phyloP scores from a whole-genome alignment of 352 stramenopile genomes.

The Phytophthora colocasiae region DNA sequence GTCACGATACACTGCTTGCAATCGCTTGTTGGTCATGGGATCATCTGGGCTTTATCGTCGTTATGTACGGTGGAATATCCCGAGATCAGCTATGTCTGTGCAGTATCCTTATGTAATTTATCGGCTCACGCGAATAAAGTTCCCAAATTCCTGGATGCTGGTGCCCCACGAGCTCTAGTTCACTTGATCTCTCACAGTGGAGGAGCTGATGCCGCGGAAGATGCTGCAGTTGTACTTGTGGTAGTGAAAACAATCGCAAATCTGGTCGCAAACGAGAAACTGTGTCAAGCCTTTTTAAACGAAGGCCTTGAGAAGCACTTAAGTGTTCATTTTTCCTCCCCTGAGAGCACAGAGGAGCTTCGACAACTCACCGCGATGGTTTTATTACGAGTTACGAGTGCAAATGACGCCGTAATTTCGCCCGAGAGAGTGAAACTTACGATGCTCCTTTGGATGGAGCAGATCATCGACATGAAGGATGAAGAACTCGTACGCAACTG shows the following conservation, averaged over 20 bases:
- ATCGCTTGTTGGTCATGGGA: constrained; percentile 72
- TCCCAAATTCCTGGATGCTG: constrained; percentile 71
- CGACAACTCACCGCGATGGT: constrained; percentile 79
- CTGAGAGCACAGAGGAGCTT: constrained; percentile 54
- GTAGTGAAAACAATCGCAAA: constrained; percentile 82
- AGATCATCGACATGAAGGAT: constrained; percentile 83
- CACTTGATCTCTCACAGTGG: constrained; percentile 59
- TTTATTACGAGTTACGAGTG: constrained; percentile 71
- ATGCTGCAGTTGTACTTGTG: constrained; percentile 54
- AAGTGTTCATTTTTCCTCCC: constrained; percentile 56
- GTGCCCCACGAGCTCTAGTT: constrained; percentile 66
- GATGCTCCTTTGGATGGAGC: constrained; percentile 82
- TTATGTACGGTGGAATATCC: constrained; percentile 65
- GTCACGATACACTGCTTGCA: constrained; percentile 63
- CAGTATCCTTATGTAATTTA: constrained; percentile 81
- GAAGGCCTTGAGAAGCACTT: constrained; percentile 76
- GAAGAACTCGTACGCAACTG: constrained; percentile 78
- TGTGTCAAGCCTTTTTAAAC: constrained; percentile 74
- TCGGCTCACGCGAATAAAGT: constrained; percentile 66
- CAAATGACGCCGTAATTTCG: constrained; percentile 74
- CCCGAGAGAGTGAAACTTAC: constrained; percentile 65
- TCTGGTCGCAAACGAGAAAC: constrained; percentile 78
- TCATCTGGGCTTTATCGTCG: constrained; percentile 80
- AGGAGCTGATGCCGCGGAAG: constrained; percentile 33
- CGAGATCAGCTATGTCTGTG: constrained; percentile 66